These are phyloP conservation scores for Leptographium radiaticola DNA, from an alignment of 2,329 filamentous ascomycete genomes.

Conservation along the genomic window DNA sequence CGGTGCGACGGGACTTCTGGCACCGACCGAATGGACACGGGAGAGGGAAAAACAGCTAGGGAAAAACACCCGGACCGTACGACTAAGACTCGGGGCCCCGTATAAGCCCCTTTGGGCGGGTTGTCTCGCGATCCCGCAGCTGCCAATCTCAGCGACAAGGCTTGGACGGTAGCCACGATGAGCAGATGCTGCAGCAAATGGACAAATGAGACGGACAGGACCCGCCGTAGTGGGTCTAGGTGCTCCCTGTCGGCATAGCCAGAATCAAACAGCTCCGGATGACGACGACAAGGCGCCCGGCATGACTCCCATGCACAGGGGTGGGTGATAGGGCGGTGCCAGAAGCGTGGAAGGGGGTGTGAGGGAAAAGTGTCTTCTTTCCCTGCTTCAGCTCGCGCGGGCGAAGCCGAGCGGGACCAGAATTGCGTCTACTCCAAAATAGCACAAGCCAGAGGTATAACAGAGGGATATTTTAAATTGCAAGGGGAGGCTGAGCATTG, in stretches of 20 bases:
- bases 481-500: not conserved
- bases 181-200: too few relatives aligned
- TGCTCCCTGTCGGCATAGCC: too few relatives aligned
- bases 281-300: not conserved
- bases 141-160: not conserved
- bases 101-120: not conserved
- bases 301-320: not conserved
- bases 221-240: too few relatives aligned
- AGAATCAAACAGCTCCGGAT: not conserved
- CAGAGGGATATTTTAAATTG: not conserved
- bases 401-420: not conserved
- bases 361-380: not conserved
- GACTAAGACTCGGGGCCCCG: not conserved
- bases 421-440: not conserved
- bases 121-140: not conserved
- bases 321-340: not conserved
- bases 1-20: not conserved
- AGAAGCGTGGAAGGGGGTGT: not conserved
- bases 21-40: not conserved
- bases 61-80: not conserved
- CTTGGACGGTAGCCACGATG: not conserved
- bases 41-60: not conserved
- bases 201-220: not conserved
- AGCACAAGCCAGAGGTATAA: not conserved
- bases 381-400: not conserved